Evolutionary conservation across 257 asterid species (phyloP), one percentile per base, ranked within the genome.

Genomic region (Paulownia fortunei): DNA sequence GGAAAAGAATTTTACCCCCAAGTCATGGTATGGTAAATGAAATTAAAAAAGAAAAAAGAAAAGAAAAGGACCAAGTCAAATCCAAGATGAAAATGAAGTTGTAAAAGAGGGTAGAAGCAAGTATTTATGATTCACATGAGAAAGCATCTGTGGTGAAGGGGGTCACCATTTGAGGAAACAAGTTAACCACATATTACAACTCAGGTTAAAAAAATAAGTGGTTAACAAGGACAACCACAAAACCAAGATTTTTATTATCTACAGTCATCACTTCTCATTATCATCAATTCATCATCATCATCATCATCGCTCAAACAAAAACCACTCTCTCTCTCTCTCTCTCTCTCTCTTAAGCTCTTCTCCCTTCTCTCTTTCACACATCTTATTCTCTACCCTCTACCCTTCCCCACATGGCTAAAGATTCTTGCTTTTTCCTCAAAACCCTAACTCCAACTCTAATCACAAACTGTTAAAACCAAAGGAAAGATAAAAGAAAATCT

Each of bases 141-240:
- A 21, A 56, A 19, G 62, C 55, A 62, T 47, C 61, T 30, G 16
- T 72, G 11, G 15, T 9, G 13, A 16, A 19, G 10, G 42, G 24
- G 44, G 16, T 3, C 58, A 26, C 59, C 58, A 68, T 68, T 68
- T 68, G 24, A 42, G 59, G 47, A 68, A 13, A 44, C 32, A 32
- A 56, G 51, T 69, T 79, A 74, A 79, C 73, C 72, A 79, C 16
- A 59, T 11, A 56, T 59, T 72, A 75, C 5, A 83, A 72, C 77
- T 34, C 12, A 11, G 26, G 84, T 76, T 71, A 70, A 26, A 47
- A 42, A 80, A 74, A 41, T 41, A 61, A 74, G 81, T 69, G 82
- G 86, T 79, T 79, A 79, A 69, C 73, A 75, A 65, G 69, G 80
- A 71, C 73, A 75, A 62, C 85, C 85, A 81, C 83, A 62, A 59